Conservation (phyloP, 176 grass and related monocot genomes). For the Canna indica region DNA sequence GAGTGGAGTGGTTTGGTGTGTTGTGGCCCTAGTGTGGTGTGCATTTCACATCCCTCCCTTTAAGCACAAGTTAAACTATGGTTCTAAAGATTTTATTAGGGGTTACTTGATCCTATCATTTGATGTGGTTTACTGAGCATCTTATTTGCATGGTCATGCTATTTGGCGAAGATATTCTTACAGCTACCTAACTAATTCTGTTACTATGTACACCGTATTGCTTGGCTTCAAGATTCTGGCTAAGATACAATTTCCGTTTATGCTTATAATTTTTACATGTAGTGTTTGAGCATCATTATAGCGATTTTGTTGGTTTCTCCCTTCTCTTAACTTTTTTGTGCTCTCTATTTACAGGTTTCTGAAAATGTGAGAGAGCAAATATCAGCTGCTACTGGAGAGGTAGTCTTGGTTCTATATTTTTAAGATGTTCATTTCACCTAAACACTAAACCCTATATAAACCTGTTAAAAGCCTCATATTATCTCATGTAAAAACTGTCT, state of each 20-base stretch:
- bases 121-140: background rate
- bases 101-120: background rate
- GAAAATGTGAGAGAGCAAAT: conserved; percentile 54
- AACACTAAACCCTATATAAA: background rate
- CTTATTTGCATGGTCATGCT: background rate
- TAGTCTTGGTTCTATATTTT: background rate
- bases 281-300: background rate
- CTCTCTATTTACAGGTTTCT: conserved; percentile 30
- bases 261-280: background rate
- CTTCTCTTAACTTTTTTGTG: background rate
- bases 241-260: background rate
- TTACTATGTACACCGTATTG: background rate
- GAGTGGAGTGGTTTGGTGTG: background rate
- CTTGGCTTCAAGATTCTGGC: background rate
- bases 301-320: background rate
- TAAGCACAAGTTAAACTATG: background rate
- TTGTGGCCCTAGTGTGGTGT: background rate
- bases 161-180: background rate
- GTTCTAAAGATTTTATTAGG: background rate
- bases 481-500: too few species aligned
- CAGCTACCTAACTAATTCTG: background rate
- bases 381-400: conserved; percentile 59
- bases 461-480: too few species aligned
- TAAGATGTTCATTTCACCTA: background rate
- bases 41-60: background rate